Evolutionary conservation across 371 early-diverging fungal species (phyloP).

Genomic region (Rhizopus sp.): DNA sequence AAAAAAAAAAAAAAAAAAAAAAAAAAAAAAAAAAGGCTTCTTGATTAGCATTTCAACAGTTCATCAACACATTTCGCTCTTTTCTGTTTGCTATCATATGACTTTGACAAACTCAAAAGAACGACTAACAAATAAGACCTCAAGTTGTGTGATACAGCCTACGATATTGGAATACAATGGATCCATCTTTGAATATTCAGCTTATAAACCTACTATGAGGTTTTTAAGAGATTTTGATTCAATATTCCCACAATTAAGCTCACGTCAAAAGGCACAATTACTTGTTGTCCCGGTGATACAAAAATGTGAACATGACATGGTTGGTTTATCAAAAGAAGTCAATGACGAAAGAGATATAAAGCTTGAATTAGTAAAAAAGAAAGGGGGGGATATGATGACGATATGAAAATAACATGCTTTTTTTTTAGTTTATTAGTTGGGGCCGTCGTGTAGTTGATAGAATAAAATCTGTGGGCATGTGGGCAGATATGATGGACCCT

Average conservation of each 20-base stretch:
- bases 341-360: conserved; percentile 80
- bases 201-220: conserved; percentile 35
- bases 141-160: conserved; percentile 23
- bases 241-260: conserved; percentile 51
- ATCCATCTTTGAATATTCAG: conserved; percentile 46
- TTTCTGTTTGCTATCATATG: background rate
- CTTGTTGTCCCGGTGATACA: conserved; percentile 83
- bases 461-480: conserved; percentile 66
- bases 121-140: background rate
- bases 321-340: conserved; percentile 67
- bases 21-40: too few relatives aligned
- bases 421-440: conserved; percentile 72
- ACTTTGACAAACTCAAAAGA: background rate
- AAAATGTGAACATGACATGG: conserved; percentile 72
- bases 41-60: too few relatives aligned
- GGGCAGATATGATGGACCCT: conserved; percentile 94
- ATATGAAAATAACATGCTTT: background rate
- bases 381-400: background rate
- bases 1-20: background rate
- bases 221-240: conserved; percentile 37
- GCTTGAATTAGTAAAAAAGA: conserved; percentile 68
- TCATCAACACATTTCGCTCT: background rate
- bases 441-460: conserved; percentile 57
- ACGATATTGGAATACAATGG: conserved; percentile 28
- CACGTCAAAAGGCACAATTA: conserved; percentile 48